Percentiles rank a stretch among this genome's conserved stretches.
Conservation (phyloP, 257 asterid genomes). For the Petrea volubilis region DNA sequence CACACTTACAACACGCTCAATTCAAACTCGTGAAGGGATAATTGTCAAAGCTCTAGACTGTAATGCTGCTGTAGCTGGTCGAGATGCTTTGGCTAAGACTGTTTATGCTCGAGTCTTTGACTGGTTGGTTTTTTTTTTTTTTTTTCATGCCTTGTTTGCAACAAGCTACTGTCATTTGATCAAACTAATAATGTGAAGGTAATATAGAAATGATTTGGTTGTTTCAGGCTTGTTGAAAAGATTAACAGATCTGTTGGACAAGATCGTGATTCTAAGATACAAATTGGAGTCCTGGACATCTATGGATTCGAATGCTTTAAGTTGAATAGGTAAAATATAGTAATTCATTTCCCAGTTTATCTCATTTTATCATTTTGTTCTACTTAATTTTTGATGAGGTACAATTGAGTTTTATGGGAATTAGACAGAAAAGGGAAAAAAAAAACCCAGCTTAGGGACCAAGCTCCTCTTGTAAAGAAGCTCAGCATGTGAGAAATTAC, state of each 20-base stretch:
- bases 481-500: neutral
- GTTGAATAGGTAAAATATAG: slow-evolving; percentile 65
- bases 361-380: neutral
- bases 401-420: neutral
- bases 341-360: neutral
- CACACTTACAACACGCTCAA: slow-evolving; percentile 87
- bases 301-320: slow-evolving; percentile 98
- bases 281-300: slow-evolving; percentile 94
- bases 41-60: slow-evolving; percentile 90
- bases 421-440: slow-evolving; percentile 3
- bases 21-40: slow-evolving; percentile 89
- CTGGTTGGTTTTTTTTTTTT: slow-evolving; percentile 59
- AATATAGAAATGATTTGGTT: slow-evolving; percentile 9
- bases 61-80: slow-evolving; percentile 89
- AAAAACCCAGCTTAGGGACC: neutral
- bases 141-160: slow-evolving; percentile 13
- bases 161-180: slow-evolving; percentile 21
- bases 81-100: slow-evolving; percentile 97
- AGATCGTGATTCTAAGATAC: slow-evolving; percentile 82
- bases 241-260: slow-evolving; percentile 96
- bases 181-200: slow-evolving; percentile 20
- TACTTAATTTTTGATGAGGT: neutral
- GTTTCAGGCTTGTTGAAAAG: slow-evolving; percentile 96
- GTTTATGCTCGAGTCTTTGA: slow-evolving; percentile 92
- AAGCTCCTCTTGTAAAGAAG: slow-evolving; percentile 7